These are phyloP conservation scores for Epichloe uncinata DNA, from an alignment of 2,329 filamentous ascomycete genomes.

Conservation along the genomic window DNA sequence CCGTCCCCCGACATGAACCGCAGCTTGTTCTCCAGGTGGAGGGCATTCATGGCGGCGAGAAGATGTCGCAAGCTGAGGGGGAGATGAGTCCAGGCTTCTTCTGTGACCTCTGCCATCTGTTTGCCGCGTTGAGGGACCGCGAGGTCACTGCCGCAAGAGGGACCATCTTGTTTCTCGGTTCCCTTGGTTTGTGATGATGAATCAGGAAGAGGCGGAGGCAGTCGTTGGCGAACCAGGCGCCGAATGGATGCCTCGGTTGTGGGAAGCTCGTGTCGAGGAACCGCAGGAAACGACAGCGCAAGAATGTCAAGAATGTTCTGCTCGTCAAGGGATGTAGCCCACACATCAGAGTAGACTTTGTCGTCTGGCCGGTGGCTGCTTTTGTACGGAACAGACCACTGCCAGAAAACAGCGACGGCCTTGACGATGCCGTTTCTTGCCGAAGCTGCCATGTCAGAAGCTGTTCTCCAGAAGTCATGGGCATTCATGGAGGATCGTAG, in stretches of 20 bases:
- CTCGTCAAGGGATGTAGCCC: slow-evolving; percentile 2
- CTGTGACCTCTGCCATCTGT: neutral
- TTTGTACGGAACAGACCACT: slow-evolving; percentile 10
- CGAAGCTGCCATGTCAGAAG: neutral
- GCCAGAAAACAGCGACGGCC: slow-evolving; percentile 5
- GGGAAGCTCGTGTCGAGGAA: slow-evolving; percentile 5
- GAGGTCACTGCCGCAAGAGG: neutral
- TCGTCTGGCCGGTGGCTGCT: slow-evolving; percentile 9
- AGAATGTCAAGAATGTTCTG: slow-evolving; percentile 2
- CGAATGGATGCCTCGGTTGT: slow-evolving; percentile 6
- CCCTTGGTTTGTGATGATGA: neutral
- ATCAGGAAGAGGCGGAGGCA: neutral
- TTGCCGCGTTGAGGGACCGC: neutral
- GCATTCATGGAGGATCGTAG: no score
- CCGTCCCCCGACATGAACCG: neutral
- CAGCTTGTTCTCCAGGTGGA: slow-evolving; percentile 8
- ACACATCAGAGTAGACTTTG: slow-evolving; percentile 7
- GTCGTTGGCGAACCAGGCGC: slow-evolving; percentile 4
- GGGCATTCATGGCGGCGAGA: slow-evolving; percentile 8
- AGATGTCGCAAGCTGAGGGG: slow-evolving; percentile 1
- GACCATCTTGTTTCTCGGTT: neutral
- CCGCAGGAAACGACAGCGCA: slow-evolving; percentile 2
- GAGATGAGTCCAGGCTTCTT: slow-evolving; percentile 9
- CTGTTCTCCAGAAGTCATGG: no score
- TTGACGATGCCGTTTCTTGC: neutral